Base-by-base conservation (phyloP, 2,329 filamentous ascomycete species). In the Cordyceps tenuipes region DNA sequence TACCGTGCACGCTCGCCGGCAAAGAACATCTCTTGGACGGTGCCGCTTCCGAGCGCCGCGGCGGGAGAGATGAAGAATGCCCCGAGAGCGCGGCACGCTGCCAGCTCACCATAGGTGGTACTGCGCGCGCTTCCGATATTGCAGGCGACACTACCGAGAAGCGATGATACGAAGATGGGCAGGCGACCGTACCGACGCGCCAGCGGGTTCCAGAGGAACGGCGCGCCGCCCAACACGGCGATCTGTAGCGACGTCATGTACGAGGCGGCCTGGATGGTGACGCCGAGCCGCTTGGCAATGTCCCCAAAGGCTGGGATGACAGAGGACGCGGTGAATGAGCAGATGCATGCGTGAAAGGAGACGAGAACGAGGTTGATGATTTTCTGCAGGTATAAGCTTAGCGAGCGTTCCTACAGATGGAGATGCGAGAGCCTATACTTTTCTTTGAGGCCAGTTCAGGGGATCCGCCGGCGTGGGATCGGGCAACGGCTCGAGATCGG, bases 61-160 rank as follows among this genome's bases (percentile, higher is more conserved):
- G 54, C 54, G 19, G 54, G 54, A 2, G 54, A 57, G 54, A 57
- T 48, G 54, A 57, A 57, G 44, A 57, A 41, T 31, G 54, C 54
- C 5, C 44, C 43, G 44, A 57, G 44, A 5, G 54, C 54, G 19
- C 54, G 54, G 44, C 54, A 57, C 19, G 54, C 54, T 9, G 46
- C 54, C 44, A 57, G 46, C 54, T 19, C 31, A 21, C 54, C 13
- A 44, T 57, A 57, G 5, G 39, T 49, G 31, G 5, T 17, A 44
- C 54, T 57, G 19, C 46, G 44, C 13, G 43, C 43, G 31, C 54
- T 26, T 15, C 54, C 54, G 5, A 57, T n/a, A 12, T 57, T 57
- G 44, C 23, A 29, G 15, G 54, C 44, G 29, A 49, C 34, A 17
- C 54, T 48, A 21, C 44, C 54, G 44, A 57, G 44, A 21, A 57